Evolutionary conservation across 106 monocot species (phyloP), one percentile per base, ranked within the genome.

Genomic region (Acanthochlamys bracteata): DNA sequence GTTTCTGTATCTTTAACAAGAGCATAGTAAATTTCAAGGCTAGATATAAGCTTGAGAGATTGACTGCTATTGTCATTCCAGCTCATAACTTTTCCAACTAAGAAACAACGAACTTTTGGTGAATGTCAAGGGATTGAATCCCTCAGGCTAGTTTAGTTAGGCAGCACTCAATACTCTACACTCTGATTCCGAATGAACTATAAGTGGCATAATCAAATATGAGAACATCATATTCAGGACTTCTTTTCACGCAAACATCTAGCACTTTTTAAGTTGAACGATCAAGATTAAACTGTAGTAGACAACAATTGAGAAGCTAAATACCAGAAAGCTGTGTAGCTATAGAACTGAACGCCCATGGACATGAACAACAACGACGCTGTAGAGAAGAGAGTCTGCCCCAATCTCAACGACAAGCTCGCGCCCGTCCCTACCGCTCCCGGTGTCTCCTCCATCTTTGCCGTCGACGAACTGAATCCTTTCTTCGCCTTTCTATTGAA

Each of bases 281-380:
- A 3, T 19, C 13, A 10, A 51, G 2, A 51, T 51, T 51, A 51
- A 51, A 13, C 51, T 19, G 8, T 51, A 1, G 9, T 4, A 51
- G 4, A 13, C 2, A 51, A 51, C 2, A 51, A 8, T 51, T 2
- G 19, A 63, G 19, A 11, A 41, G 61, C n/a, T 3, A 40, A 9
- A 20, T 21, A 78, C 78, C 78, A 78, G 24, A 78, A 78, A 47
- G 78, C 59, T 21, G 85, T 78, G 68, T 81, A 72, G 75, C 72
- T 75, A 24, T 81, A 81, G 81, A 85, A 85, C 24, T 85, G 78
- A 39, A 81, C 78, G 15, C 78, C 81, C 19, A 78, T 75, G 65
- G 85, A 78, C 78, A 81, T 85, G 69, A 85, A 72, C 21, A 85
- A 75, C 21, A 85, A 71, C 6, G 81, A 77, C 9, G 81, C 77